Percentiles rank a stretch among this genome's conserved stretches.
phyloP scores from a whole-genome alignment of 768 basidiomycete genomes.

The Nidularia pulvinata region DNA sequence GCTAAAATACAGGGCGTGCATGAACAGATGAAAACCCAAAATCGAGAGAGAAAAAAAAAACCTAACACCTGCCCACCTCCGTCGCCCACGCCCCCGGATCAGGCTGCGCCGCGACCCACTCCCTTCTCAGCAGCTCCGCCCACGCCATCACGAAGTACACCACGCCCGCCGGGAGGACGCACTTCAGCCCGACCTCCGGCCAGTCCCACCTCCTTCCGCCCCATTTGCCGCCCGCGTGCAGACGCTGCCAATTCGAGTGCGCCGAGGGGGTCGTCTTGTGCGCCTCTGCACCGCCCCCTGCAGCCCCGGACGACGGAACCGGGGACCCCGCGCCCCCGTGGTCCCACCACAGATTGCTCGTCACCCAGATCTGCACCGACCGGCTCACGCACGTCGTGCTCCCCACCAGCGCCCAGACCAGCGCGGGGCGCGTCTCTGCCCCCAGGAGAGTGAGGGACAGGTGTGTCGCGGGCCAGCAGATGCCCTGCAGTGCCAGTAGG shows the following conservation, averaged over 20 bases:
- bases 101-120: conserved; percentile 21
- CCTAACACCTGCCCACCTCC: too few species aligned
- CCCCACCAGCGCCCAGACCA: conserved; percentile 89
- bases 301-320: background rate
- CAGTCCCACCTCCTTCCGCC: conserved; percentile 80
- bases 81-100: too few species aligned
- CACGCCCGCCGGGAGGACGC: conserved; percentile 71
- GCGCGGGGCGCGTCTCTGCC: conserved; percentile 68
- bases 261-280: conserved; percentile 3
- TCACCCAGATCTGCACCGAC: conserved; percentile 94
- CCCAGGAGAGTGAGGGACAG: conserved; percentile 78
- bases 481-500: conserved; percentile 89
- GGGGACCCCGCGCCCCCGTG: conserved; percentile 10
- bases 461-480: conserved; percentile 96
- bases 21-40: too few species aligned
- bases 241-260: conserved; percentile 34
- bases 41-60: too few species aligned
- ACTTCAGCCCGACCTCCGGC: conserved; percentile 66
- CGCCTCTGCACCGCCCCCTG: background rate
- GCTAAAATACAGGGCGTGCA: too few species aligned
- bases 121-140: conserved; percentile 51
- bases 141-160: conserved; percentile 85
- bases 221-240: conserved; percentile 47
- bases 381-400: conserved; percentile 85
- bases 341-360: conserved; percentile 78